Percentiles rank a stretch among this genome's conserved stretches.
phyloP scores from a whole-genome alignment of 23 red algal species.

The Agarophyton chilense region DNA sequence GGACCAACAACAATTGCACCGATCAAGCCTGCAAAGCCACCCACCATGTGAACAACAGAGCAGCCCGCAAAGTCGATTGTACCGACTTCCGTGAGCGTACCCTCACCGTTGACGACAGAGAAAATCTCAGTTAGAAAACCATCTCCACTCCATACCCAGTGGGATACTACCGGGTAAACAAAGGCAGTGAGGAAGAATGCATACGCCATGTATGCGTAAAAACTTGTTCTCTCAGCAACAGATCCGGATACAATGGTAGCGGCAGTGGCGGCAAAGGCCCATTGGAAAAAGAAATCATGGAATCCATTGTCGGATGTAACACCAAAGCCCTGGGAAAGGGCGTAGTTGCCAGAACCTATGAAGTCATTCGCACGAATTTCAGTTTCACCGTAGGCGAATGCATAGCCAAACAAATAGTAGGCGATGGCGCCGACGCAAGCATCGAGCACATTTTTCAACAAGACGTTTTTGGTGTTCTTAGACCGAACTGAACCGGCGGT shows the following conservation, averaged over 20 bases:
- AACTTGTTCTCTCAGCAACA: constrained; percentile 79
- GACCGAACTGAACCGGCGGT: constrained; percentile 92
- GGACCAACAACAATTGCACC: constrained; percentile 94
- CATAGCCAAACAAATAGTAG: constrained; percentile 95
- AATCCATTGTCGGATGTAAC: constrained; percentile 28
- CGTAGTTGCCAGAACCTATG: constrained; percentile 81
- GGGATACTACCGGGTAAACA: constrained; percentile 93
- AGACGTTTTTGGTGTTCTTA: constrained; percentile 92
- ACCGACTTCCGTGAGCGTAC: constrained; percentile 39
- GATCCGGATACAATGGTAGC: constrained; percentile 95
- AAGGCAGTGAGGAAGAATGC: constrained; percentile 88
- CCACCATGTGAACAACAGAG: constrained; percentile 93
- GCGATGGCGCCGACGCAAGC: constrained; percentile 85
- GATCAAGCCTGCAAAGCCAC: constrained; percentile 78
- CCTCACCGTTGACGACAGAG: background rate
- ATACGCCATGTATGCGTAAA: constrained; percentile 89
- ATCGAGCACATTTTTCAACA: constrained; percentile 82
- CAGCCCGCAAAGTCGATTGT: constrained; percentile 94
- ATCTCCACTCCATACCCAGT: constrained; percentile 91
- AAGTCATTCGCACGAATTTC: constrained; percentile 40
- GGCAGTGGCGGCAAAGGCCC: constrained; percentile 90
- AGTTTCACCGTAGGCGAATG: constrained; percentile 83
- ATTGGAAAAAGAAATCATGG: constrained; percentile 87
- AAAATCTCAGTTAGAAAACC: constrained; percentile 58
- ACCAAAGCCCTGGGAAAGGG: constrained; percentile 53